Evolutionary conservation across 2,329 filamentous ascomycete species (phyloP).

Genomic region (Trichoderma hamatum): DNA sequence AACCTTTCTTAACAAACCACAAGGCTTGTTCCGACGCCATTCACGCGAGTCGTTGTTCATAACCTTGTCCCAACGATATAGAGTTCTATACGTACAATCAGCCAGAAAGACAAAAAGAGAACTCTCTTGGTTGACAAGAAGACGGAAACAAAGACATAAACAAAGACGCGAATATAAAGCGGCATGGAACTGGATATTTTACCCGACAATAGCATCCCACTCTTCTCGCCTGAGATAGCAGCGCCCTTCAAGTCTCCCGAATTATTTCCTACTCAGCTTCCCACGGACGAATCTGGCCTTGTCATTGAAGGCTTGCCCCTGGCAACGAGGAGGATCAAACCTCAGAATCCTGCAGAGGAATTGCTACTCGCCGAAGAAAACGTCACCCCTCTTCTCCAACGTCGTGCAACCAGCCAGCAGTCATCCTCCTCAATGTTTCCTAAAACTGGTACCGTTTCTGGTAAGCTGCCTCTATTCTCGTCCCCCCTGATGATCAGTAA

Average conservation of each 20-base stretch:
- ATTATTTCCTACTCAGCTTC: background rate
- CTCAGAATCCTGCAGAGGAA: background rate
- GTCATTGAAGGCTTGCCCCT: background rate
- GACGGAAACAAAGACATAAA: background rate
- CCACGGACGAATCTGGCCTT: background rate
- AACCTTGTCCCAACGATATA: background rate
- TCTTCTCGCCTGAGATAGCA: background rate
- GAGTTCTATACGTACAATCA: background rate
- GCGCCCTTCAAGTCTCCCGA: background rate
- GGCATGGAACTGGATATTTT: conserved; percentile 15
- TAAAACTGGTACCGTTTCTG: background rate
- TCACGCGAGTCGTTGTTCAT: background rate
- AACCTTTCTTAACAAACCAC: background rate
- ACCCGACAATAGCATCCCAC: background rate
- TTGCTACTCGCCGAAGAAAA: background rate
- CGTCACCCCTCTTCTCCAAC: background rate
- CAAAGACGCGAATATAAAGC: background rate
- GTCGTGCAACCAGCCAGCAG: conserved; percentile 5
- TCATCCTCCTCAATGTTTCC: background rate
- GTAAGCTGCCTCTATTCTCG: background rate
- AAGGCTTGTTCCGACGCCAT: background rate
- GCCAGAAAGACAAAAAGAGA: background rate
- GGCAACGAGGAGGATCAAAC: background rate
- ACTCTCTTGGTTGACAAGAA: background rate
- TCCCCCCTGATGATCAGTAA: background rate